Percentiles rank a stretch among this genome's conserved stretches.
phyloP scores from a whole-genome alignment of 2,329 filamentous ascomycete species.

The Chaetomium sp. region DNA sequence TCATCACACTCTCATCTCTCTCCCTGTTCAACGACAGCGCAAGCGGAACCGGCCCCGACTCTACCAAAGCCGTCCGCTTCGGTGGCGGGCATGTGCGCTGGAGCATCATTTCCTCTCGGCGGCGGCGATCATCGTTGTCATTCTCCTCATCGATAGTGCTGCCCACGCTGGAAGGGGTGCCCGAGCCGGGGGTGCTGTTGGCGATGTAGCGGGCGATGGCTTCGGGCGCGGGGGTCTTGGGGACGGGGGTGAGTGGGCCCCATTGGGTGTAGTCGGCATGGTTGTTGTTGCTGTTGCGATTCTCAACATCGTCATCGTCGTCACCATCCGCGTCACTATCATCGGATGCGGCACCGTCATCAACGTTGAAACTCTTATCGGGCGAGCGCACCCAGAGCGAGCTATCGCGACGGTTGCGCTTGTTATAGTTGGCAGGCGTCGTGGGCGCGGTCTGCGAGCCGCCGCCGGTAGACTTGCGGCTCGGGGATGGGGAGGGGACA shows the following conservation, averaged over 20 bases:
- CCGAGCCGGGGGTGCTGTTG: conserved; percentile 35
- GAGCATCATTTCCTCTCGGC: conserved; percentile 32
- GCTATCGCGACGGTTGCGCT: conserved; percentile 42
- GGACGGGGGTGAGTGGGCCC: conserved; percentile 47
- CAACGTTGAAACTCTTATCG: conserved; percentile 33
- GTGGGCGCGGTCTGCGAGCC: conserved; percentile 37
- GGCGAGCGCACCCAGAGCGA: conserved; percentile 50
- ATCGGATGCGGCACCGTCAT: conserved; percentile 19
- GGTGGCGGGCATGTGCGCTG: conserved; percentile 48
- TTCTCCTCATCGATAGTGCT: conserved; percentile 1
- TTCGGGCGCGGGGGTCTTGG: conserved; percentile 53
- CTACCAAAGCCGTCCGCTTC: conserved; percentile 34
- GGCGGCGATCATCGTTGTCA: conserved; percentile 26
- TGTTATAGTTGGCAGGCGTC: conserved; percentile 34
- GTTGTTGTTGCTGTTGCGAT: conserved; percentile 32
- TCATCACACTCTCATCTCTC: conserved; percentile 51
- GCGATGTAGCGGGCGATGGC: conserved; percentile 46
- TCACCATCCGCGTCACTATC: conserved; percentile 26
- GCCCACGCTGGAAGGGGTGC: conserved; percentile 4
- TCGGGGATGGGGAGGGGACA: conserved; percentile 38
- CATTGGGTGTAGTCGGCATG: conserved; percentile 35
- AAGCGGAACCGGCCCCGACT: conserved; percentile 30
- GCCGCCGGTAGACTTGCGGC: conserved; percentile 24
- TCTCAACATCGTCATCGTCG: conserved; percentile 33
- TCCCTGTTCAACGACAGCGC: conserved; percentile 40